phyloP scores from a whole-genome alignment of 306 rosid genomes.

The Sechiopsis laciniata region DNA sequence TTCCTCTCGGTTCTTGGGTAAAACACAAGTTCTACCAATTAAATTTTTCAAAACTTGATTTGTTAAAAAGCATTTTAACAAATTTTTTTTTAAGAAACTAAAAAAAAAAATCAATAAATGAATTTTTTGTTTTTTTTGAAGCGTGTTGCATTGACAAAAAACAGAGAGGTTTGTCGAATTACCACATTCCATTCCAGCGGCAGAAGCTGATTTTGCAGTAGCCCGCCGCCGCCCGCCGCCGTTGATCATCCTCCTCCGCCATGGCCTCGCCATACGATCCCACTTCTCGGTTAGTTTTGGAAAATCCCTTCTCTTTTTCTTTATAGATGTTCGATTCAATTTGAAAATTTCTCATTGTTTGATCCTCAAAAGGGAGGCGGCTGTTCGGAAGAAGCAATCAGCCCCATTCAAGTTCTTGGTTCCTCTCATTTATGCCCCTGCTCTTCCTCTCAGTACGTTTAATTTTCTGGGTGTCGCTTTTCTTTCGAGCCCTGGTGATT shows the following conservation, averaged over 20 bases:
- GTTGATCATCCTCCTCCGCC: slow-evolving; percentile 16
- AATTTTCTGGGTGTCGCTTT: background rate
- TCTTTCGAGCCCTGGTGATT: background rate
- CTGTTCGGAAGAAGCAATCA: slow-evolving; percentile 47
- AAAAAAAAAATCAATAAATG: no score
- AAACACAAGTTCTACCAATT: no score
- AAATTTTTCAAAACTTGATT: no score
- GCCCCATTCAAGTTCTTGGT: slow-evolving; percentile 70
- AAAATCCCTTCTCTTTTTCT: background rate
- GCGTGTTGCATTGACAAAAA: no score
- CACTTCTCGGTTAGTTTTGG: slow-evolving; percentile 40
- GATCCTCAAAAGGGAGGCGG: slow-evolving; percentile 35
- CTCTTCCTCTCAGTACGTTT: slow-evolving; percentile 75
- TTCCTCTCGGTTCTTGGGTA: no score
- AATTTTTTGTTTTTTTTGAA: no score
- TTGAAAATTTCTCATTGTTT: slow-evolving; percentile 4
- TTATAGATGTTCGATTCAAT: background rate
- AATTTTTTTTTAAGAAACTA: no score
- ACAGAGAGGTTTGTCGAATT: no score
- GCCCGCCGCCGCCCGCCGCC: background rate
- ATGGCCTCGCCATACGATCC: slow-evolving; percentile 60
- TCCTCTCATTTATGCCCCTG: slow-evolving; percentile 90
- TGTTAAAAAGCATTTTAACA: no score
- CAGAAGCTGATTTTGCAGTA: background rate
- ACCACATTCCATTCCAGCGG: background rate